Conservation (phyloP, 495 filamentous ascomycete genomes). For the Penicillium coprophilum region DNA sequence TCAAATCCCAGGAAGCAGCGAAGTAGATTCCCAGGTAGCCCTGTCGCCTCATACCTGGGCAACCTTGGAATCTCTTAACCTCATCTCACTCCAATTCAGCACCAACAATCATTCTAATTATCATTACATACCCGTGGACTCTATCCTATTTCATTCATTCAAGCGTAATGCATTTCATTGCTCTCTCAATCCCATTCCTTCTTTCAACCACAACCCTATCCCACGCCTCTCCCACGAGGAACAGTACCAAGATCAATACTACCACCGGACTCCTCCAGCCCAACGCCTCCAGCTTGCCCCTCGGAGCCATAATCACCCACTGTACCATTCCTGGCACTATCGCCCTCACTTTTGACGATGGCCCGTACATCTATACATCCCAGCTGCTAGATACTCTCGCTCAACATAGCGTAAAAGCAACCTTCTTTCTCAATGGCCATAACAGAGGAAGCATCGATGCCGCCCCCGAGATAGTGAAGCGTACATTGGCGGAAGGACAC, state of each 20-base stretch:
- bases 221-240: neutral
- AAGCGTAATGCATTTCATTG: constrained; percentile 15
- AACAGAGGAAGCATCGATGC: constrained; percentile 58
- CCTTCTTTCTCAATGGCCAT: constrained; percentile 73
- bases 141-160: neutral
- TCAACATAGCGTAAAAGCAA: constrained; percentile 59
- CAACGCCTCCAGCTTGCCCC: constrained; percentile 36
- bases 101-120: neutral
- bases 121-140: neutral
- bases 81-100: neutral
- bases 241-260: neutral
- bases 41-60: neutral
- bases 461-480: constrained; percentile 55
- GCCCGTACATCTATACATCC: constrained; percentile 64
- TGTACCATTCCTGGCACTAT: constrained; percentile 59
- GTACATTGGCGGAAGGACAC: constrained; percentile 63
- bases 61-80: neutral
- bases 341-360: constrained; percentile 77
- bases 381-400: constrained; percentile 63
- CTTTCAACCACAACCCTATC: constrained; percentile 7
- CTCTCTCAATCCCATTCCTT: constrained; percentile 5
- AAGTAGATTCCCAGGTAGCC: neutral
- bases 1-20: neutral
- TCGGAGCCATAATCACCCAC: constrained; percentile 57
- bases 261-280: neutral